Conservation (phyloP, 2,329 filamentous ascomycete genomes). For the Talaromyces sp. region DNA sequence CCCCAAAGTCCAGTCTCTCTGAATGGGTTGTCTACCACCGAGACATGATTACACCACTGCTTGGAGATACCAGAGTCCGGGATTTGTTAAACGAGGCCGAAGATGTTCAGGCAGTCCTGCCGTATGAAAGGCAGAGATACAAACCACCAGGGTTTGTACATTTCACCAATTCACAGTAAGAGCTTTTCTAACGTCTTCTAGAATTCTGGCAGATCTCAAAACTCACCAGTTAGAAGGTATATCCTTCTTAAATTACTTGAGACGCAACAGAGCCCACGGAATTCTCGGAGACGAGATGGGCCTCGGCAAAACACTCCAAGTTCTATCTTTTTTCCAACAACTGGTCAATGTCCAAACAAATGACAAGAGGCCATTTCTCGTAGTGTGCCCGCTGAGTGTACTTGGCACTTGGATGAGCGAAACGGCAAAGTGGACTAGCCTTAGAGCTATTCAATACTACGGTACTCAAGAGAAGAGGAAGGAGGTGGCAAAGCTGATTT, state of each 20-base stretch:
- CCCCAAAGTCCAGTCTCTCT: not conserved
- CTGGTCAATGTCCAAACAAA: constrained; percentile 33
- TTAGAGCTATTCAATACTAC: constrained; percentile 45
- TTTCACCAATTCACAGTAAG: not conserved
- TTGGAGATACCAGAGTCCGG: not conserved
- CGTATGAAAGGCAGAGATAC: not conserved
- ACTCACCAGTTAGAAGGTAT: constrained; percentile 47
- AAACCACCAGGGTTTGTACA: constrained; percentile 7
- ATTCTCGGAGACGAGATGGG: constrained; percentile 27
- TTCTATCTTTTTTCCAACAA: constrained; percentile 41
- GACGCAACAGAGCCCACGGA: constrained; percentile 20
- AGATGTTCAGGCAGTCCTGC: not conserved
- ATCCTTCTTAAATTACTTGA: constrained; percentile 41
- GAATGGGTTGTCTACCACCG: not conserved
- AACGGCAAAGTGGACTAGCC: constrained; percentile 41
- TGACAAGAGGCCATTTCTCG: constrained; percentile 20
- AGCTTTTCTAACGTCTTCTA: constrained; percentile 12
- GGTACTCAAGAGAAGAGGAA: constrained; percentile 39
- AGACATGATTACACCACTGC: not conserved
- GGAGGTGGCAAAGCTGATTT: constrained; percentile 13
- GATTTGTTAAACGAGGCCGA: not conserved
- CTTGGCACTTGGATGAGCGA: constrained; percentile 46
- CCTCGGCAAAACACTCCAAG: constrained; percentile 23
- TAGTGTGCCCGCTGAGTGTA: constrained; percentile 48
- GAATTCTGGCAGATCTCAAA: constrained; percentile 47